phyloP scores from a whole-genome alignment of 495 filamentous ascomycete species.

The Penicillium odoratum region DNA sequence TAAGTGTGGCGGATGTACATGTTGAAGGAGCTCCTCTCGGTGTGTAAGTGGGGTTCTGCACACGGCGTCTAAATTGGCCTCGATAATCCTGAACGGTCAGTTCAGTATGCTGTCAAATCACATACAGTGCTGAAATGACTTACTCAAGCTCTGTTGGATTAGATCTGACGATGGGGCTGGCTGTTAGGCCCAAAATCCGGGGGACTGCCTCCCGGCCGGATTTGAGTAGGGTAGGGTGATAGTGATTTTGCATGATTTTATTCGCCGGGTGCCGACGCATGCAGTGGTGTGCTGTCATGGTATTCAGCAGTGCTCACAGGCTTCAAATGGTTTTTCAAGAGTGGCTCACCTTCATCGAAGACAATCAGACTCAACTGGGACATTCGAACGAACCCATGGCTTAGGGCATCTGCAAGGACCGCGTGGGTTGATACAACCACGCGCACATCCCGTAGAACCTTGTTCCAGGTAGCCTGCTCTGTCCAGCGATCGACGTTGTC shows the following conservation, averaged over 20 bases:
- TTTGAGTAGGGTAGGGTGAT: constrained; percentile 51
- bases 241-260: constrained; percentile 76
- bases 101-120: background rate
- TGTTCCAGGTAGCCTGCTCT: constrained; percentile 69
- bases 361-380: constrained; percentile 67
- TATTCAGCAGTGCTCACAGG: background rate
- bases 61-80: constrained; percentile 72
- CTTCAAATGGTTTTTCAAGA: background rate
- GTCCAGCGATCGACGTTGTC: constrained; percentile 78
- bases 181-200: constrained; percentile 78
- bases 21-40: constrained; percentile 65
- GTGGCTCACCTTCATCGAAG: constrained; percentile 79
- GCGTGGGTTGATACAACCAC: constrained; percentile 78
- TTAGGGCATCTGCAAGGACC: constrained; percentile 75
- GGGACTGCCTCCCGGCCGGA: constrained; percentile 52
- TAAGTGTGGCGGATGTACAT: constrained; percentile 67
- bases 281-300: constrained; percentile 32
- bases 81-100: constrained; percentile 53
- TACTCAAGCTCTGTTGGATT: constrained; percentile 33
- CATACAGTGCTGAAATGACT: constrained; percentile 1
- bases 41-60: constrained; percentile 71
- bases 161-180: constrained; percentile 69
- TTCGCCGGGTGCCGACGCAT: constrained; percentile 60
- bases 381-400: constrained; percentile 77
- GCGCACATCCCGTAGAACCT: constrained; percentile 61